These are phyloP conservation scores for Leccinellum luteum DNA, from an alignment of 768 basidiomycete species.

Conservation along the genomic window DNA sequence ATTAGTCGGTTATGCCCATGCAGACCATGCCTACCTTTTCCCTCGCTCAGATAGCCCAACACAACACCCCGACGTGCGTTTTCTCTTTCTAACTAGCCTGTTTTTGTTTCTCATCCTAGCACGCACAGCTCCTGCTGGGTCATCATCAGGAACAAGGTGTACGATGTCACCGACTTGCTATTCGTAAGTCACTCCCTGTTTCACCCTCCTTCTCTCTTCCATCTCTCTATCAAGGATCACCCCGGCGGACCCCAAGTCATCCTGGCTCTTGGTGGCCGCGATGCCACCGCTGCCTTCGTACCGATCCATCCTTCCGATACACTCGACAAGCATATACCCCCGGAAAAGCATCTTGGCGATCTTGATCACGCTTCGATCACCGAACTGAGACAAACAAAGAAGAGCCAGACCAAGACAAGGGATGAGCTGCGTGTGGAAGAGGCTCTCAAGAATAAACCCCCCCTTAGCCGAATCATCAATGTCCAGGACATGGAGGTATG, in stretches of 20 bases:
- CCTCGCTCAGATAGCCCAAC: constrained; percentile 58
- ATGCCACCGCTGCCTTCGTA: constrained; percentile 74
- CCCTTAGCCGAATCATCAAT: constrained; percentile 67
- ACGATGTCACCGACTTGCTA: constrained; percentile 82
- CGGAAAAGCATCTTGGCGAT: constrained; percentile 69
- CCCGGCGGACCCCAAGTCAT: constrained; percentile 84
- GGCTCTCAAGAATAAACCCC: constrained; percentile 59
- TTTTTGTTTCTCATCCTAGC: constrained; percentile 1
- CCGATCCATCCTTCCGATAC: constrained; percentile 87
- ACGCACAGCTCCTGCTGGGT: constrained; percentile 76
- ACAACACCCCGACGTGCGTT: constrained; percentile 51
- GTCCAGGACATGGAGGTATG: constrained; percentile 80
- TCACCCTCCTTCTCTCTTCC: neutral
- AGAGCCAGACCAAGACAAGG: constrained; percentile 52
- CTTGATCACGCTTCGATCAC: constrained; percentile 48
- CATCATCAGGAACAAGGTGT: constrained; percentile 75
- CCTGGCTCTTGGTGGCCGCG: constrained; percentile 78
- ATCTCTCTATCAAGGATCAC: constrained; percentile 49
- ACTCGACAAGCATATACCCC: constrained; percentile 66
- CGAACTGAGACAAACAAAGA: constrained; percentile 35
- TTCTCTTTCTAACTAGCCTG: neutral
- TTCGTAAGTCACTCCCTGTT: constrained; percentile 39
- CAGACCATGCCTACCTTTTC: constrained; percentile 37
- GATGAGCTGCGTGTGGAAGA: constrained; percentile 69
- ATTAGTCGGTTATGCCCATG: neutral